Conservation (phyloP, 306 rosid species). For the Spatholobus suberectus region DNA sequence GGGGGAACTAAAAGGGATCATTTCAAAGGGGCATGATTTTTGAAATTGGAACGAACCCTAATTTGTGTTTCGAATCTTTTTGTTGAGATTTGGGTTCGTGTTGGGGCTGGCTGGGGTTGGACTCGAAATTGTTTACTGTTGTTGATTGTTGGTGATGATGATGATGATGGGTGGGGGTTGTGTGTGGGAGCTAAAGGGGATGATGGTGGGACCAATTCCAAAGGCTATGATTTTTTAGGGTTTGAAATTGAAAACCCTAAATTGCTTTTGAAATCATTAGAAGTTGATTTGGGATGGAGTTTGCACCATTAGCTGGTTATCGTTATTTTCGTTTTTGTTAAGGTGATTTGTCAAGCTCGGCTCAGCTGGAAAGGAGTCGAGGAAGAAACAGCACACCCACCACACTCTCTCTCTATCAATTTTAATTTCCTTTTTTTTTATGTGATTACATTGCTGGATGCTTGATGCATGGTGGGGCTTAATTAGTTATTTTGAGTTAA, state of each 20-base stretch:
- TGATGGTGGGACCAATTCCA: constrained; percentile 21
- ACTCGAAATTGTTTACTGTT: too few relatives aligned
- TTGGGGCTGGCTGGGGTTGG: background rate
- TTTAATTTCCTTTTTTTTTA: background rate
- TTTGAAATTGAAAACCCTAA: constrained; percentile 31
- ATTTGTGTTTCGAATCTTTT: background rate
- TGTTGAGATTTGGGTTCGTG: background rate
- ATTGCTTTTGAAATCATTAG: constrained; percentile 16
- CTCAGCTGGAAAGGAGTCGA: constrained; percentile 28
- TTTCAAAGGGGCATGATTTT: background rate
- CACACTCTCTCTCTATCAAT: background rate
- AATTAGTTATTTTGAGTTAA: constrained; percentile 14
- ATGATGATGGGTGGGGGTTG: background rate
- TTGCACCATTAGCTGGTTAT: constrained; percentile 30
- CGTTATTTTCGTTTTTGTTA: background rate
- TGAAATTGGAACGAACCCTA: constrained; percentile 26
- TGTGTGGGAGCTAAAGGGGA: background rate
- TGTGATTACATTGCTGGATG: background rate
- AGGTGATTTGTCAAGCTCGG: constrained; percentile 1
- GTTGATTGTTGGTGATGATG: constrained; percentile 8
- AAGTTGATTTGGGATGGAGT: constrained; percentile 26
- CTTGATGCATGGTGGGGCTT: background rate
- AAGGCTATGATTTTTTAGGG: background rate
- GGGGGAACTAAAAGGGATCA: constrained; percentile 13
- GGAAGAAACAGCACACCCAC: background rate